Base-by-base conservation (phyloP, 139 green algal species). In the Chlorella sorokiniana region DNA sequence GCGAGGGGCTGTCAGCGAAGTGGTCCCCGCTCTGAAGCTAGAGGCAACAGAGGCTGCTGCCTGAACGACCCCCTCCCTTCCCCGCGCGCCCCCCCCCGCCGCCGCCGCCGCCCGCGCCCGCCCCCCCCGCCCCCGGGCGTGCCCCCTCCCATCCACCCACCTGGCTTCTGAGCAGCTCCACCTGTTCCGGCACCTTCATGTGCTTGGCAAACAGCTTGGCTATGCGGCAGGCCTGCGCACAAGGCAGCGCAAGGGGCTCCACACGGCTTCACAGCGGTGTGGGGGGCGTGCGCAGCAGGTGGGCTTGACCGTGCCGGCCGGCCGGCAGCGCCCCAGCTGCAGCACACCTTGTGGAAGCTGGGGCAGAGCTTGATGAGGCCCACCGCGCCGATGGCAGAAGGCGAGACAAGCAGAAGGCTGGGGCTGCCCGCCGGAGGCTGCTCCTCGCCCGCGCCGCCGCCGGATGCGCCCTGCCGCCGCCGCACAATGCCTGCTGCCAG, bases 181-280 rank as follows among this genome's bases (percentile, higher is more conserved):
- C 76, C 84, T 92, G 88, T 81, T 90, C 86, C n/a, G 20, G n/a
- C 48, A 88, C 65, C 62, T 92, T 91, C 22, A 92, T 72, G 79
- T 92, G 88, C 76, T 92, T 92, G 31, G 88, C 86, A 88, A 92
- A 92, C 42, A 92, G 74, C 73, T 92, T 92, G 72, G 75, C 88
- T 1, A 92, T 72, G 8, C 73, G 64, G 75, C 83, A 86, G 31
- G 70, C 69, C 80, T 80, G 79, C 74, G 40, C 1, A 20, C 14
- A 27, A 45, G 56, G 71, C 18, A 45, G 4, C 20, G 4, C 29
- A 38, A 4, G n/a, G 9, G 42, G 51, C 22, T 11, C 20, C 35
- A 37, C 11, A 59, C 48, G 23, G 38, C 11, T 23, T 69, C 31
- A 25, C 63, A 44, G 33, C 31, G 63, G 31, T 10, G 8, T 42